Evolutionary conservation across 768 basidiomycete species (phyloP), one percentile per base, ranked within the genome.

Genomic region (Pluteus cervinus): DNA sequence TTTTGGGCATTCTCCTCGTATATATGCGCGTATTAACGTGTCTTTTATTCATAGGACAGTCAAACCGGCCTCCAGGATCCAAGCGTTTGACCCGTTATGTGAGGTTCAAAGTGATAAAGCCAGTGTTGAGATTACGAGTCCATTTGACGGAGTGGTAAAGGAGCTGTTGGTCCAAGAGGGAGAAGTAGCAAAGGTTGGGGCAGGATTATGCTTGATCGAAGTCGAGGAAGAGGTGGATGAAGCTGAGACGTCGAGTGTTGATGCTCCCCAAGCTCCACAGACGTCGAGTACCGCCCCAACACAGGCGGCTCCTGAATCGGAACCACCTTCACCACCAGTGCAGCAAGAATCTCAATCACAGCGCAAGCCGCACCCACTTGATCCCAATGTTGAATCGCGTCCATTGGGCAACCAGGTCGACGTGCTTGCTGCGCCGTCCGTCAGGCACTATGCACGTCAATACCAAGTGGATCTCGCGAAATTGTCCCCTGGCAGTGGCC

Each of bases 91-190:
- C 33, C 64, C 70, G 7, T 63, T 90, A 4, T 88, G 86, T 51
- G 88, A 91, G 44, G 87, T 91, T 3, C 87, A 90, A 61, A 84
- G 81, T 44, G 88, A 91, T 72, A 91, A 91, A 57, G 88, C 87
- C 1, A 84, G 79, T 57, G 88, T 92, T 17, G 89, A 92, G 57
- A 90, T 93, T 39, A 92, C 89, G 3, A 83, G 81, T 40, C 89
- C 89, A 2, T 90, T 73, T 50, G 82, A 89, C 28, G 89, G 89
- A 4, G 63, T 79, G 22, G 63, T 92, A 32, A 78, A 72, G 43
- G 71, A 84, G 45, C 58, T 91, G 5, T 65, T 87, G 1, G 86
- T 89, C 12, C 61, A 79, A 45, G 86, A 88, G 53, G 89, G 89
- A 14, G 76, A 87, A 52, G 70, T 91, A 12, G 86, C 86, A 14